A percentile compares a stretch with the other conserved stretches of the same genome.
phyloP scores from a whole-genome alignment of 1,284 basidiomycete genomes.

The Austroboletus novae-zelandiae region DNA sequence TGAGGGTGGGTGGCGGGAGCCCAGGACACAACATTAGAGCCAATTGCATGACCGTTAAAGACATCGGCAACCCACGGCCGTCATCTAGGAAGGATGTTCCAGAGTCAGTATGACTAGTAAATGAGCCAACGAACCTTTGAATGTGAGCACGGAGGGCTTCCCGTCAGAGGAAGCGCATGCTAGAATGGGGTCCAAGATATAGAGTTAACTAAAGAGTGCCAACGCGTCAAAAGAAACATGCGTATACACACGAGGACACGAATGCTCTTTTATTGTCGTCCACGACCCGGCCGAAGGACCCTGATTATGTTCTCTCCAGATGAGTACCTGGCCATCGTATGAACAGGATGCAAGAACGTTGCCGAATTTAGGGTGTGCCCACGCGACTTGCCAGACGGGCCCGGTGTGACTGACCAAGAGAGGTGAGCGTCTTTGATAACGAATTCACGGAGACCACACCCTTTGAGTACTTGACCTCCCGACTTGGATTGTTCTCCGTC shows the following conservation, averaged over 20 bases:
- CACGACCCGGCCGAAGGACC: slow-evolving; percentile 62
- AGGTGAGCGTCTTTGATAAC: background rate
- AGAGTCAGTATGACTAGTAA: background rate
- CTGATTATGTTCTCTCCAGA: slow-evolving; percentile 90
- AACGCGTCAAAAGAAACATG: background rate
- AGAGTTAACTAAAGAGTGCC: slow-evolving; percentile 73
- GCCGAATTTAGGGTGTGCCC: slow-evolving; percentile 97
- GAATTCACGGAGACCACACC: slow-evolving; percentile 47
- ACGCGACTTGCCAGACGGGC: slow-evolving; percentile 97
- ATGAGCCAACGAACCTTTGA: slow-evolving; percentile 69
- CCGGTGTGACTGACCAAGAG: slow-evolving; percentile 74
- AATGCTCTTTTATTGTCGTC: slow-evolving; percentile 97
- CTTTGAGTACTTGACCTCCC: slow-evolving; percentile 77
- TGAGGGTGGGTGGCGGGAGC: slow-evolving; percentile 83
- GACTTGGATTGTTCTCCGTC: slow-evolving; percentile 75
- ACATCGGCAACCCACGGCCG: slow-evolving; percentile 93
- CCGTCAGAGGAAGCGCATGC: slow-evolving; percentile 98
- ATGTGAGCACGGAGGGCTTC: slow-evolving; percentile 94
- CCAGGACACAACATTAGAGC: slow-evolving; percentile 98
- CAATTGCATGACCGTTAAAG: slow-evolving; percentile 94
- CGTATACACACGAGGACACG: slow-evolving; percentile 25
- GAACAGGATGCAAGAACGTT: slow-evolving; percentile 96
- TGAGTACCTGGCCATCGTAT: slow-evolving; percentile 97
- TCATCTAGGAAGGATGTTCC: slow-evolving; percentile 62
- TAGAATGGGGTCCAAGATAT: slow-evolving; percentile 96